phyloP scores from a whole-genome alignment of 768 basidiomycete genomes.

The Plicaturopsis crispa region DNA sequence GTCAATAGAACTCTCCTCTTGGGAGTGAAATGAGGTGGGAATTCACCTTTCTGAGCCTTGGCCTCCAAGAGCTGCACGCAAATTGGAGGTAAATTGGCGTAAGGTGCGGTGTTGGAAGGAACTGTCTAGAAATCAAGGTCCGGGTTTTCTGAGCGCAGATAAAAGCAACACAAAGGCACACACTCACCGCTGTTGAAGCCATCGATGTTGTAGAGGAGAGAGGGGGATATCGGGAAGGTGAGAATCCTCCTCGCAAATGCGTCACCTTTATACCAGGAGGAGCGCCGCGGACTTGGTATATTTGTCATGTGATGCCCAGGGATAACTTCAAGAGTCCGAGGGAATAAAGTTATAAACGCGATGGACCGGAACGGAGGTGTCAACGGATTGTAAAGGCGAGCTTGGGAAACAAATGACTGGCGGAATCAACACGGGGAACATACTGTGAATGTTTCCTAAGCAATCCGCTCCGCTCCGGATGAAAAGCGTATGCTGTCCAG shows the following conservation, averaged over 20 bases:
- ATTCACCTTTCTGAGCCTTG: slow-evolving; percentile 56
- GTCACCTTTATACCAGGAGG: too few relatives aligned
- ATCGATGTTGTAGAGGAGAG: slow-evolving; percentile 15
- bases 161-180: not conserved
- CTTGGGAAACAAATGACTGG: too few relatives aligned
- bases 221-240: too few relatives aligned
- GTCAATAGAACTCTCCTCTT: not conserved
- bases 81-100: slow-evolving; percentile 45
- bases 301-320: too few relatives aligned
- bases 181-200: slow-evolving; percentile 30
- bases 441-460: too few relatives aligned
- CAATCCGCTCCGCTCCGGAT: too few relatives aligned
- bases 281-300: too few relatives aligned
- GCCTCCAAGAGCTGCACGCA: slow-evolving; percentile 48
- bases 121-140: slow-evolving; percentile 23
- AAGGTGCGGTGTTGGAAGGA: slow-evolving; percentile 34
- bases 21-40: not conserved
- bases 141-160: not conserved
- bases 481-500: too few relatives aligned
- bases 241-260: too few relatives aligned
- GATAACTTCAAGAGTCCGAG: too few relatives aligned
- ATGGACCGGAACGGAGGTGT: slow-evolving; percentile 1
- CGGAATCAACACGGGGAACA: too few relatives aligned
- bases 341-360: not conserved
- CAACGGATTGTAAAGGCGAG: too few relatives aligned